Evolutionary conservation across 164 flowering plant genomes (phyloP).

Genomic region (Kingdonia uniflora): DNA sequence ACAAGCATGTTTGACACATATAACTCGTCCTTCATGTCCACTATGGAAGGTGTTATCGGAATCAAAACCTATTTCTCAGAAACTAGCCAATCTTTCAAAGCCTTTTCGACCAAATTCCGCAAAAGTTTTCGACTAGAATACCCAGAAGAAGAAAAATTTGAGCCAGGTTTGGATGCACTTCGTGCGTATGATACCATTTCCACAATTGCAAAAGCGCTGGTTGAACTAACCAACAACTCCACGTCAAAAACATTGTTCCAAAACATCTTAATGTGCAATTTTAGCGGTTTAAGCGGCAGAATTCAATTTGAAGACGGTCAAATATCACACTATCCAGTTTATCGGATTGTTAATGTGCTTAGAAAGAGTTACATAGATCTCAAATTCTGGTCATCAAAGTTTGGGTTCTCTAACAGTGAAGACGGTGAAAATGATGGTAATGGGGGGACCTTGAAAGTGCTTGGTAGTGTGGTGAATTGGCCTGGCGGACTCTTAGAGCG

Average conservation of each 20-base stretch:
- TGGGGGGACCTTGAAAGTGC: neutral
- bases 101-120: constrained; percentile 8
- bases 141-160: constrained; percentile 12
- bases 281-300: constrained; percentile 16
- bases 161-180: constrained; percentile 14
- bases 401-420: constrained; percentile 4
- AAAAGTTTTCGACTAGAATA: constrained; percentile 5
- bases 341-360: constrained; percentile 12
- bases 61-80: constrained; percentile 8
- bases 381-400: constrained; percentile 4
- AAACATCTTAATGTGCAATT: constrained; percentile 5
- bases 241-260: constrained; percentile 7
- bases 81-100: neutral
- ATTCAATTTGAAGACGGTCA: constrained; percentile 10
- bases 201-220: constrained; percentile 7
- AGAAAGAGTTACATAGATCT: constrained; percentile 12
- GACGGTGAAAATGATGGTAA: neutral
- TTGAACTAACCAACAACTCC: neutral
- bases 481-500: constrained; percentile 7
- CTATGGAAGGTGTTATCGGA: constrained; percentile 21
- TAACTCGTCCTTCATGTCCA: constrained; percentile 10
- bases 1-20: constrained; percentile 3
- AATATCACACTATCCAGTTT: neutral
- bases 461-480: constrained; percentile 21
- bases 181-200: constrained; percentile 18